Evolutionary conservation across 805 yeast species (phyloP), one percentile per base, ranked within the genome.

Genomic region (Saccharomycopsis malanga): DNA sequence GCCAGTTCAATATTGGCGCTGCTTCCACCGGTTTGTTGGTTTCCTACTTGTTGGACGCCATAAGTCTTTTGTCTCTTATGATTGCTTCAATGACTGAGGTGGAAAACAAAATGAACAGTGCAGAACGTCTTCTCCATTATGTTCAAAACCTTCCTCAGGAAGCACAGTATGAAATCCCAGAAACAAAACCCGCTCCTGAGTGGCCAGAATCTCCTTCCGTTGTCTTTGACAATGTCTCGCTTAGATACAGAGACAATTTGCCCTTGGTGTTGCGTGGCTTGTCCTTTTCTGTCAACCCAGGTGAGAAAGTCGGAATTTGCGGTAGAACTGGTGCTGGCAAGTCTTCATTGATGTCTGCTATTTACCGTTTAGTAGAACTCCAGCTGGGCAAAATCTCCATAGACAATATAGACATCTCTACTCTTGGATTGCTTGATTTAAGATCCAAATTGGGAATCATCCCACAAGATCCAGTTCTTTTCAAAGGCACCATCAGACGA

Each of bases 381-480:
- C 63, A 65, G 15, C 60, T 66, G 10, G 84, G 85, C 12, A 49
- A 55, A 12, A 77, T 87, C 42, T 47, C 56, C 2, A 81, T 87
- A 56, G 95, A 87, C 63, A 91, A 79, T 3, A 60, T 82, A 29
- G 79, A 85, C 58, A 81, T 81, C 45, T 62, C 79, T 2, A 64
- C 66, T 5, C 61, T 87, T 49, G 95, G 95, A 0, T 69, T 87
- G 34, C 66, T 67, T 48, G 83, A 80, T 53, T 70, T 87, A 58
- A 71, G 96, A 55, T 74, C 84, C n/a, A 76, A 74, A 52, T 69
- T 87, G 24, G 75, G 89, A 1, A 86, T 87, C 52, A 87, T 87
- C 59, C 96, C 96, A 2, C 95, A 87, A 62, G 95, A 87, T 56
- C 95, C 96, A 1, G 88, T 84, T 0, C 65, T 87, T 48, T 87